phyloP scores from a whole-genome alignment of 768 basidiomycete genomes.

The Cyclocybe cylindracea region DNA sequence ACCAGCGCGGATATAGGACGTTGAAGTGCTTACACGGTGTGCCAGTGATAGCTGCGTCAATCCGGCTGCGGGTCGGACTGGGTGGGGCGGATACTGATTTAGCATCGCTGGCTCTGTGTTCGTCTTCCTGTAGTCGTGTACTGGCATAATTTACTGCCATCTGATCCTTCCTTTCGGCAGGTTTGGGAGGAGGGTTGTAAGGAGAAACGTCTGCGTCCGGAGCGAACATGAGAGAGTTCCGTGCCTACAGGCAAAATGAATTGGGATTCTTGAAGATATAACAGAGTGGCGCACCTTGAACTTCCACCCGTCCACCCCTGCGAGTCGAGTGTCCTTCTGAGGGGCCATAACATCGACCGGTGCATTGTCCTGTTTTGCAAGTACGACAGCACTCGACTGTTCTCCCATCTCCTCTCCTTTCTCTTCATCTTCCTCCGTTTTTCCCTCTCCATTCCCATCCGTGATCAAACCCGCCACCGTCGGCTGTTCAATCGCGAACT shows the following conservation, averaged over 20 bases:
- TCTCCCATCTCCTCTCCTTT: slow-evolving; percentile 22
- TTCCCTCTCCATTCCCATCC: slow-evolving; percentile 27
- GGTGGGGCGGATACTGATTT: slow-evolving; percentile 61
- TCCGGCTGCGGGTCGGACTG: slow-evolving; percentile 88
- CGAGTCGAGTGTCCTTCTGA: slow-evolving; percentile 68
- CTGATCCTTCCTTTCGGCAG: slow-evolving; percentile 36
- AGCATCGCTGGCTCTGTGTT: slow-evolving; percentile 45
- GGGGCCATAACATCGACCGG: slow-evolving; percentile 76
- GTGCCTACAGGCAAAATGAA: slow-evolving; percentile 52
- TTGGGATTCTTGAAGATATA: not conserved
- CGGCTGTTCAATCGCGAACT: slow-evolving; percentile 63
- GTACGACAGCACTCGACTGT: slow-evolving; percentile 21
- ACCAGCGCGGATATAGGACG: not conserved
- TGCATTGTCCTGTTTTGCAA: slow-evolving; percentile 24
- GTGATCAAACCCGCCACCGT: slow-evolving; percentile 55
- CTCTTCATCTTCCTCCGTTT: slow-evolving; percentile 25
- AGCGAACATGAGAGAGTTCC: slow-evolving; percentile 94
- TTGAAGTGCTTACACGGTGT: slow-evolving; percentile 70
- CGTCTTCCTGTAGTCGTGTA: slow-evolving; percentile 80
- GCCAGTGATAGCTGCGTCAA: slow-evolving; percentile 91
- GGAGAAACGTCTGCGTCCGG: slow-evolving; percentile 90
- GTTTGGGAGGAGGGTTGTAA: slow-evolving; percentile 50
- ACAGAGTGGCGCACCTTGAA: slow-evolving; percentile 60
- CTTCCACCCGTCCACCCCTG: slow-evolving; percentile 79
- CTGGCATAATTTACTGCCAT: slow-evolving; percentile 76